phyloP scores from a whole-genome alignment of 257 asterid species.

The Anisodus tanguticus region DNA sequence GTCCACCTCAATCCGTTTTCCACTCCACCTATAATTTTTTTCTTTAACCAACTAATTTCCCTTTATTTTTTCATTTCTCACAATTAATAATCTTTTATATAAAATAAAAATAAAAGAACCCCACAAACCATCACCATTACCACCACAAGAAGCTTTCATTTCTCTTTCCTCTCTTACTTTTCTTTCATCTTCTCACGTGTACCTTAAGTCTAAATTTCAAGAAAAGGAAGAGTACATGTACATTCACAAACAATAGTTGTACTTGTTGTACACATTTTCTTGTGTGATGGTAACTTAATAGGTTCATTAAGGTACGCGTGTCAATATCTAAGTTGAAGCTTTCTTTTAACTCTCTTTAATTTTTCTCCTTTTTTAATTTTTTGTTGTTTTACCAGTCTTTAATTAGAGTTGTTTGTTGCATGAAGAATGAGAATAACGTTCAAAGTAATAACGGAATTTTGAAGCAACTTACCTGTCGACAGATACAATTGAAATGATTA shows the following conservation, averaged over 20 bases:
- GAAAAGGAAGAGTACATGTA: slow-evolving; percentile 19
- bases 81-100: neutral
- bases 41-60: slow-evolving; percentile 15
- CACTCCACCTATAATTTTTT: slow-evolving; percentile 61
- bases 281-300: slow-evolving; percentile 21
- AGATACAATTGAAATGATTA: slow-evolving; percentile 28
- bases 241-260: neutral
- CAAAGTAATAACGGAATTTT: slow-evolving; percentile 49
- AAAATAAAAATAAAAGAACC: slow-evolving; percentile 28
- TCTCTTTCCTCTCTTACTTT: slow-evolving; percentile 36
- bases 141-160: slow-evolving; percentile 51
- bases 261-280: slow-evolving; percentile 28
- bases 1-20: slow-evolving; percentile 97
- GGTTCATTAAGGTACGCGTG: slow-evolving; percentile 31
- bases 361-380: neutral
- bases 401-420: slow-evolving; percentile 30
- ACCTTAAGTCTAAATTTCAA: slow-evolving; percentile 36
- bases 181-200: slow-evolving; percentile 34
- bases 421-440: slow-evolving; percentile 48
- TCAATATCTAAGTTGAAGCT: neutral
- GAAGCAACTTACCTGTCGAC: slow-evolving; percentile 70
- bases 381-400: neutral
- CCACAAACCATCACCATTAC: slow-evolving; percentile 60
- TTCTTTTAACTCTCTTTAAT: neutral
- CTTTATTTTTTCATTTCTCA: slow-evolving; percentile 6